Base-by-base conservation (phyloP, 225 moss, liverwort and hornwort species). In the Physcomitrium patens region DNA sequence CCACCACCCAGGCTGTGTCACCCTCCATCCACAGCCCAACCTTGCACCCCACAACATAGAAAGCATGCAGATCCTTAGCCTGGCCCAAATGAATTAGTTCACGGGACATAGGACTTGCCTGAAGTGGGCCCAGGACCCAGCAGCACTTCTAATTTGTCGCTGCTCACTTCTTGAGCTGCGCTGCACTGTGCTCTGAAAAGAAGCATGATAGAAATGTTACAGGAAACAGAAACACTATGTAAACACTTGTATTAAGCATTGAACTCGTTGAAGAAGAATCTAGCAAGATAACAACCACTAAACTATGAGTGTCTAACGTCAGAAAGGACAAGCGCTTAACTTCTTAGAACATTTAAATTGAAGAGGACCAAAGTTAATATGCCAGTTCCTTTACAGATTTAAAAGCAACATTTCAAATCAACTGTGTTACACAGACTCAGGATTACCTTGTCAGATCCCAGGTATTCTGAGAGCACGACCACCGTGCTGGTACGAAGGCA, bases 151-250 rank as follows among this genome's bases (percentile, higher is more conserved):
- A 99, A 80, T 75, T 93, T 95, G 57, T 99, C 95, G 85, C 79
- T 92, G 81, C 89, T 93, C 80, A 99, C 83, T 86, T 99, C 99
- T 80, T 95, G 99, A 58, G 93, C 93, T 69, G 83, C 90, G 76
- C 84, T 91, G 86, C 99, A 99, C 37, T 70, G 75, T 60, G 95
- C 91, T 68, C 99, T 99, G 95, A 59, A 81, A 62, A 70, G 13
- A 12, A 74, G 24, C 68, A 79, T 50, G 28, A 80, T 68, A 59
- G 16, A 26, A 59, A 65, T 71, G 17, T 79, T 56, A 74, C 73
- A 41, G 22, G 65, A 60, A 15, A 49, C 55, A 55, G 5, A 22
- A 64, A 47, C 2, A 31, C 28, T 61, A 62, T 17, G 27, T 50
- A 53, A 18, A 68, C 52, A 55, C 49, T 4, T 8, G 55, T 22